Conservation (phyloP, 2,329 filamentous ascomycete genomes). For the Madurella fahalii region DNA sequence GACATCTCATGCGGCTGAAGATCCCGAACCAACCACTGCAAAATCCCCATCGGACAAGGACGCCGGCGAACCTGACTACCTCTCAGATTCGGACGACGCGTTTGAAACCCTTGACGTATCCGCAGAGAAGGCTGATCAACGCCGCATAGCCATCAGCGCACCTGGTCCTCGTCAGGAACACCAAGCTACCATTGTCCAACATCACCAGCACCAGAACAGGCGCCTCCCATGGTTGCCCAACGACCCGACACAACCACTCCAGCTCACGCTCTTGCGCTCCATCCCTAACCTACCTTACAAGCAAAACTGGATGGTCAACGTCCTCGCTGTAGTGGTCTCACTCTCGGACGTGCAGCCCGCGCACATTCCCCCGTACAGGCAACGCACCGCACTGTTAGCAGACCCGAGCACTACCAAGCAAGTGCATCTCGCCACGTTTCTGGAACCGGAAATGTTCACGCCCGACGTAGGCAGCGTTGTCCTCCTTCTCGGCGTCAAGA, state of each 20-base stretch:
- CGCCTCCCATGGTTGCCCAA: slow-evolving; percentile 40
- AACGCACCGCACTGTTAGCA: slow-evolving; percentile 48
- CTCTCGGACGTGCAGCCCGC: slow-evolving; percentile 47
- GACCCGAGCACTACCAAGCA: slow-evolving; percentile 51
- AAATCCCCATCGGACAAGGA: slow-evolving; percentile 20
- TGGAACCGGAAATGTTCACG: slow-evolving; percentile 47
- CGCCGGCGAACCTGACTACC: background rate
- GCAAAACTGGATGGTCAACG: slow-evolving; percentile 56
- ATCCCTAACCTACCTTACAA: slow-evolving; percentile 52
- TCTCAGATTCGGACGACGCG: slow-evolving; percentile 26
- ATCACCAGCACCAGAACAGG: slow-evolving; percentile 13
- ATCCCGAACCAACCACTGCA: background rate
- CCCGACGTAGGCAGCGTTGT: slow-evolving; percentile 48
- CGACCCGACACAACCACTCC: slow-evolving; percentile 42
- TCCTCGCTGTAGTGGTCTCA: slow-evolving; percentile 47
- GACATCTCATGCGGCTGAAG: slow-evolving; percentile 1
- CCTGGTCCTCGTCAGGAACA: background rate
- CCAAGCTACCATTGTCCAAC: slow-evolving; percentile 5
- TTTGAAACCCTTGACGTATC: slow-evolving; percentile 21
- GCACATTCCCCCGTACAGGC: slow-evolving; percentile 45
- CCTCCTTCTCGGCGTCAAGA: slow-evolving; percentile 53
- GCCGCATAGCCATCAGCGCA: slow-evolving; percentile 2
- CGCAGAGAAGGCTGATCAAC: slow-evolving; percentile 12
- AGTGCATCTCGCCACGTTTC: slow-evolving; percentile 51
- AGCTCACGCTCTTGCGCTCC: slow-evolving; percentile 47